Evolutionary conservation across 306 rosid species (phyloP).

Genomic region (Vigna reflexopilosa): DNA sequence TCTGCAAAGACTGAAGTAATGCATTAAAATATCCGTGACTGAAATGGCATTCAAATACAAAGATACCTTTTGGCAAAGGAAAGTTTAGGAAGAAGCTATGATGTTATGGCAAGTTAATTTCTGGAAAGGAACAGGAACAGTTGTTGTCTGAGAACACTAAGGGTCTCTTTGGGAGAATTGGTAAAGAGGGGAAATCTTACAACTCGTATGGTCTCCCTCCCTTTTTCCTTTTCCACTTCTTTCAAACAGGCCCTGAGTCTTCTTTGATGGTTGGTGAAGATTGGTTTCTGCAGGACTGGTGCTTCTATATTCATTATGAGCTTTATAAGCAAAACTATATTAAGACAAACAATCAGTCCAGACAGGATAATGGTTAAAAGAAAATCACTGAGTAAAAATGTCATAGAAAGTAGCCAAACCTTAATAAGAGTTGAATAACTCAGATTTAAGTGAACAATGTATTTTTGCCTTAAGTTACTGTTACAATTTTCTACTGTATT

Average conservation of each 20-base stretch:
- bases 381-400: slow-evolving; percentile 15
- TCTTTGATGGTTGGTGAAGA: slow-evolving; percentile 39
- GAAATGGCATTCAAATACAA: slow-evolving; percentile 12
- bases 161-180: slow-evolving; percentile 51
- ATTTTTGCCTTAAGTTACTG: no score
- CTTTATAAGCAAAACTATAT: slow-evolving; percentile 11
- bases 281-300: slow-evolving; percentile 19
- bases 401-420: slow-evolving; percentile 1
- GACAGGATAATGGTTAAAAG: slow-evolving; percentile 22
- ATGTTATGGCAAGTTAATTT: slow-evolving; percentile 25
- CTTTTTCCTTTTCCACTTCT: slow-evolving; percentile 44
- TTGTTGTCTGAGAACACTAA: slow-evolving; percentile 45
- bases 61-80: not conserved
- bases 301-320: slow-evolving; percentile 16
- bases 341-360: slow-evolving; percentile 19
- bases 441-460: no score
- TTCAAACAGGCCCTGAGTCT: slow-evolving; percentile 49
- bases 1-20: slow-evolving; percentile 4
- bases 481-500: no score
- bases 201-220: slow-evolving; percentile 25
- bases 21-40: not conserved
- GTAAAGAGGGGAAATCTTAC: slow-evolving; percentile 45
- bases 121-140: slow-evolving; percentile 27
- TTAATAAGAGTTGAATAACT: not conserved
- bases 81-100: slow-evolving; percentile 25